A percentile compares a stretch with the other conserved stretches of the same genome.
Conservation (phyloP, 257 asterid species). For the Buddleja alternifolia region DNA sequence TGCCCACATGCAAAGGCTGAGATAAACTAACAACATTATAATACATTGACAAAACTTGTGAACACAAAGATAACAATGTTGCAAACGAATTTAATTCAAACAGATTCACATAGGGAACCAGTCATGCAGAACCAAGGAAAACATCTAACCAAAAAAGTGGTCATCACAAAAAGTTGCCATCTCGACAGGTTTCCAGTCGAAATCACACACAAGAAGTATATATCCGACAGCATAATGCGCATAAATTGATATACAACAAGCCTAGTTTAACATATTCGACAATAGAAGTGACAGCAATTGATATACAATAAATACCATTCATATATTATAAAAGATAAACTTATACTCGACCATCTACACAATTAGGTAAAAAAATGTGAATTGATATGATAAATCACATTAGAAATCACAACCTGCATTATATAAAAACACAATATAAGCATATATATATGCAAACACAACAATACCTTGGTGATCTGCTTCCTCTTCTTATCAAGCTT, state of each 20-base stretch:
- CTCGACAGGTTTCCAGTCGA: not conserved
- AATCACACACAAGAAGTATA: not conserved
- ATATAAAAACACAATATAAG: not conserved
- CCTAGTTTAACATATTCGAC: too few relatives aligned
- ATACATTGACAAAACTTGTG: not conserved
- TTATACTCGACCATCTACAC: too few relatives aligned
- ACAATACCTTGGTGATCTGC: conserved; percentile 58
- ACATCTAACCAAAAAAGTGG: not conserved
- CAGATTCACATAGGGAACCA: not conserved
- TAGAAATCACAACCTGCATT: not conserved
- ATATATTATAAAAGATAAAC: not conserved
- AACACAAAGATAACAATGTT: not conserved
- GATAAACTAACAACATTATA: not conserved
- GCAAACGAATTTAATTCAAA: not conserved
- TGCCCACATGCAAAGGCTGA: not conserved
- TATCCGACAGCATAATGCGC: too few relatives aligned
- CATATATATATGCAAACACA: not conserved
- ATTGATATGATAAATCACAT: not conserved
- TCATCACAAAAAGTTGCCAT: not conserved
- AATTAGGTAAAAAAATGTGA: too few relatives aligned
- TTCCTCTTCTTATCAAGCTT: conserved; percentile 64
- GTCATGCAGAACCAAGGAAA: not conserved
- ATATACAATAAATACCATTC: not conserved
- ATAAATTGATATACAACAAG: too few relatives aligned
- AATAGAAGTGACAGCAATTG: not conserved